Percentiles rank a stretch among this genome's conserved stretches.
Conservation (phyloP, 73 alveolate genomes). For the Tetrahymena borealis region DNA sequence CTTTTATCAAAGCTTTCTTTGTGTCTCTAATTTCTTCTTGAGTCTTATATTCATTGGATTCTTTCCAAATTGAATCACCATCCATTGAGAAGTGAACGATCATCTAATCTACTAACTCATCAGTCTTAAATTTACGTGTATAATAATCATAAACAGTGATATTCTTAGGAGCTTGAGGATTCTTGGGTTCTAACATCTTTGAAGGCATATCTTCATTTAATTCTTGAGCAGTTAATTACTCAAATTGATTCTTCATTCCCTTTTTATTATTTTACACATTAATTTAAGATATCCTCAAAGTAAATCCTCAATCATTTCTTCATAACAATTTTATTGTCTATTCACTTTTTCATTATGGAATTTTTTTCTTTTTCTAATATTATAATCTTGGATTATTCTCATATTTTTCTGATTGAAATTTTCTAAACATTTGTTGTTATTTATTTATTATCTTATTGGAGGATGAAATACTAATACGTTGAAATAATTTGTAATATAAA, state of each 20-base stretch:
- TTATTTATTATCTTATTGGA: background rate
- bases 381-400: too few species aligned
- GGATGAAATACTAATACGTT: background rate
- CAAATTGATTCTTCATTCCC: background rate
- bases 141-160: conserved; percentile 58
- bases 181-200: conserved; percentile 61
- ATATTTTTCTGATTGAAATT: too few species aligned
- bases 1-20: conserved; percentile 59
- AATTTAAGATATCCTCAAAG: too few species aligned
- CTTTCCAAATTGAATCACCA: conserved; percentile 67
- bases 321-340: too few species aligned
- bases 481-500: too few species aligned
- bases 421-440: too few species aligned
- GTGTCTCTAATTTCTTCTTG: conserved; percentile 76
- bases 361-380: too few species aligned
- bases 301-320: background rate
- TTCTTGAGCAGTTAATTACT: conserved; percentile 45
- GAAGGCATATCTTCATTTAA: conserved; percentile 66
- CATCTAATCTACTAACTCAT: conserved; percentile 75
- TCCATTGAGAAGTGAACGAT: conserved; percentile 72
- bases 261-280: background rate
- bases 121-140: conserved; percentile 68
- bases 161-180: conserved; percentile 86
- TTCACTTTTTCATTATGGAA: too few species aligned
- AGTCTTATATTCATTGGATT: conserved; percentile 70